Base-by-base conservation (phyloP, 371 early-diverging fungal genomes). In the Quaeritorhiza haematococci region DNA sequence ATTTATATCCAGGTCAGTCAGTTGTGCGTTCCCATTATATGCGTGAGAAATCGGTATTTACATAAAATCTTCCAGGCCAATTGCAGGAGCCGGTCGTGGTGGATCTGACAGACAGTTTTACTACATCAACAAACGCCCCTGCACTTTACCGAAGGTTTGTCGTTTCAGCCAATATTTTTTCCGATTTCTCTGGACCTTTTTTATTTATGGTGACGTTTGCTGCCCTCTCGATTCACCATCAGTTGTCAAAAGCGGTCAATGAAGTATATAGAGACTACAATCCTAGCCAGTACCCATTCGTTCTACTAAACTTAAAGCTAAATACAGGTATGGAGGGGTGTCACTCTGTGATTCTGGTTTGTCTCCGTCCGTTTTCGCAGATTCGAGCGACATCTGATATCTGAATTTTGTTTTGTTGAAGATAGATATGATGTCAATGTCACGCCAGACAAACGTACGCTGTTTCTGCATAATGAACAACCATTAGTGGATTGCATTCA, bases 401-500 rank as follows among this genome's bases (percentile, higher is more conserved):
- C n/a, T n/a, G n/a, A n/a, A n/a, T n/a, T n/a, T n/a, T 57, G 23
- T 47, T 32, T 34, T 42, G 19, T 63, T 49, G 29, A 26, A 72
- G 71, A 58, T 21, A 19, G 42, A 42, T 65, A 72, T 24, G 98
- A 97, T 74, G 91, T 93, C 21, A 97, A 97, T 58, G 83, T 97
- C 27, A 92, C 91, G 17, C 98, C 98, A 3, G 93, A 97, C 66
- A 97, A 97, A 64, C 80, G 97, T 33, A 92, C 89, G 0, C 76
- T 96, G 3, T 74, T 92, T 53, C 55, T 97, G 3, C 88, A 92
- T 48, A 63, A 88, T 44, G 96, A 96, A 51, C 56, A 71, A 0
- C 52, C 43, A 30, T 28, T 94, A 17, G 48, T 85, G 0, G 79
- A 76, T 8, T 61, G 63, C 0, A 63, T 91, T 38, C 68, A 78